Percentiles rank a stretch among this genome's conserved stretches.
Conservation (phyloP, 805 yeast genomes). For the Blastobotrys americana region DNA sequence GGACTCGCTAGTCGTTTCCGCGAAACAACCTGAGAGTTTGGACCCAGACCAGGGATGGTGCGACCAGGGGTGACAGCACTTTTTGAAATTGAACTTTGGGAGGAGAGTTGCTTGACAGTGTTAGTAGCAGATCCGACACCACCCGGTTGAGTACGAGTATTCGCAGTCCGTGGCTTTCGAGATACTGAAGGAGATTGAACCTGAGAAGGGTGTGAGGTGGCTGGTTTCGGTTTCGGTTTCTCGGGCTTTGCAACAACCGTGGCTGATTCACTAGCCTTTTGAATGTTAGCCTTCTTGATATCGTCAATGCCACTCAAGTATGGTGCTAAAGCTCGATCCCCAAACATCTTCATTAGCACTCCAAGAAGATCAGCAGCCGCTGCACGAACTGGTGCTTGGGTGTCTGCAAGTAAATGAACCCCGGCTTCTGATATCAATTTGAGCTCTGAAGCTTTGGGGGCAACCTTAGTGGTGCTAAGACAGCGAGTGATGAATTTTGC, state of each 20-base stretch:
- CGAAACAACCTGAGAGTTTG: background rate
- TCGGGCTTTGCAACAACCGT: slow-evolving; percentile 43
- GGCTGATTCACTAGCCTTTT: slow-evolving; percentile 48
- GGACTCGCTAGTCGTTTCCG: slow-evolving; percentile 8
- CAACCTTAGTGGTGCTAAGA: slow-evolving; percentile 40
- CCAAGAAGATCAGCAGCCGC: slow-evolving; percentile 75
- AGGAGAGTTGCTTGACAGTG: background rate
- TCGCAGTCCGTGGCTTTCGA: too few relatives aligned
- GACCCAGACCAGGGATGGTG: background rate
- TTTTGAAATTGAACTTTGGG: background rate
- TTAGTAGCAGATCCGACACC: background rate
- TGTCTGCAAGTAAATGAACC: slow-evolving; percentile 65
- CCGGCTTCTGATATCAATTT: slow-evolving; percentile 50
- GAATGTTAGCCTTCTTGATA: slow-evolving; percentile 61
- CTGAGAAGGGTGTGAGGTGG: slow-evolving; percentile 17
- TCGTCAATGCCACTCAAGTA: slow-evolving; percentile 69
- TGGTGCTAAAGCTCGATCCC: slow-evolving; percentile 56
- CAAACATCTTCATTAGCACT: slow-evolving; percentile 72
- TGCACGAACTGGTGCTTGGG: slow-evolving; percentile 76
- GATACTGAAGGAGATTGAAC: slow-evolving; percentile 1
- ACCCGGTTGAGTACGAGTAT: background rate
- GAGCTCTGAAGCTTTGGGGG: slow-evolving; percentile 49
- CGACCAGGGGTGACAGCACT: background rate
- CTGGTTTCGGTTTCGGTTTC: slow-evolving; percentile 28
- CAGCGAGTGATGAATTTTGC: slow-evolving; percentile 58